A percentile compares a stretch with the other conserved stretches of the same genome.
Conservation (phyloP, 768 basidiomycete species). For the Sarcodon aspratus region DNA sequence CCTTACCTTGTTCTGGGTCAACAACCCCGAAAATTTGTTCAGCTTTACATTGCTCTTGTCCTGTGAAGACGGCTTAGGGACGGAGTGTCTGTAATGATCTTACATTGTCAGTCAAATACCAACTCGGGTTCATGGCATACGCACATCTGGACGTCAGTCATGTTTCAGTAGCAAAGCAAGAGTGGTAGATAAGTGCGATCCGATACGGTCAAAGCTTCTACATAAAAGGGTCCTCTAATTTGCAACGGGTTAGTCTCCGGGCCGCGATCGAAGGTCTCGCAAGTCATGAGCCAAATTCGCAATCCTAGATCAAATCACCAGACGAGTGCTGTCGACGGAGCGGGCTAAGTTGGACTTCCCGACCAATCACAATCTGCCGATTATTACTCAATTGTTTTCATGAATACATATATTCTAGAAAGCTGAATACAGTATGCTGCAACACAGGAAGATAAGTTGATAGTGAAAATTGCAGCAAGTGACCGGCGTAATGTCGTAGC, state of each 20-base stretch:
- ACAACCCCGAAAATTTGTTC: slow-evolving; percentile 63
- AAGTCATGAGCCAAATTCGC: neutral
- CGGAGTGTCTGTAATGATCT: slow-evolving; percentile 24
- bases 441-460: slow-evolving; percentile 1
- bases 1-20: slow-evolving; percentile 69
- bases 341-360: too few species aligned
- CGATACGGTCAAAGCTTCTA: too few species aligned
- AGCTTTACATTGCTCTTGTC: slow-evolving; percentile 29
- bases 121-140: slow-evolving; percentile 8
- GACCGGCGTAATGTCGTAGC: too few species aligned
- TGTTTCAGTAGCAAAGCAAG: slow-evolving; percentile 14
- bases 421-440: neutral
- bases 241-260: too few species aligned
- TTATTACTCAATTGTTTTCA: too few species aligned
- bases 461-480: too few species aligned
- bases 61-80: slow-evolving; percentile 24
- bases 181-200: too few species aligned
- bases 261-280: neutral
- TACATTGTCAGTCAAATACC: slow-evolving; percentile 11
- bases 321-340: neutral
- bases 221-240: too few species aligned
- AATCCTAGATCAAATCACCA: too few species aligned
- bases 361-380: neutral
- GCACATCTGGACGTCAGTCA: slow-evolving; percentile 56
- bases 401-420: neutral